These are phyloP conservation scores for Phanerochaete sordida DNA, from an alignment of 768 basidiomycete species.

Conservation along the genomic window DNA sequence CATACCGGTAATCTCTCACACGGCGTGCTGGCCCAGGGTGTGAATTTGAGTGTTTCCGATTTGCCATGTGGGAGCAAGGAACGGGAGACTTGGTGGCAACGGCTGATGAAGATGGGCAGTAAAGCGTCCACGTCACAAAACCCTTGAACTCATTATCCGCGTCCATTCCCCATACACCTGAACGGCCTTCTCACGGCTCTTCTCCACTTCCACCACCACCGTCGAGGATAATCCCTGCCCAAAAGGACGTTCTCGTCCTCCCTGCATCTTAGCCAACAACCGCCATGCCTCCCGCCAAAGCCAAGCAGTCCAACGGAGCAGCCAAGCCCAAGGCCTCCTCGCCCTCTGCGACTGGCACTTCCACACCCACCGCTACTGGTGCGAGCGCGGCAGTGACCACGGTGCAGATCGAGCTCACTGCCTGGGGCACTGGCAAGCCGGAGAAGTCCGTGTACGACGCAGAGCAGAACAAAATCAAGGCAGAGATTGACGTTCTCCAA, in stretches of 20 bases:
- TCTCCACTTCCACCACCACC: constrained; percentile 7
- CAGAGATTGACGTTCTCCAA: constrained; percentile 82
- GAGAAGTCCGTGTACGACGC: constrained; percentile 83
- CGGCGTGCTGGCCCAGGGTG: neutral
- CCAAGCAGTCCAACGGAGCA: constrained; percentile 46
- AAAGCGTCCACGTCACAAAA: constrained; percentile 20
- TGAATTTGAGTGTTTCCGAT: neutral
- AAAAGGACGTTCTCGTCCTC: constrained; percentile 19
- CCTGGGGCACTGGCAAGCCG: constrained; percentile 55
- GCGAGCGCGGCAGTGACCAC: constrained; percentile 23
- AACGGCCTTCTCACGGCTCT: constrained; percentile 14
- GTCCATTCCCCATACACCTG: neutral
- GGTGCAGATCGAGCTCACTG: constrained; percentile 13
- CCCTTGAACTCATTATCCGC: neutral
- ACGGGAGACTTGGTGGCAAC: constrained; percentile 8
- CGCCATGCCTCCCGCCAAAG: constrained; percentile 41
- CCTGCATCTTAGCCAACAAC: constrained; percentile 22
- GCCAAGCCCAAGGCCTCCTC: constrained; percentile 35
- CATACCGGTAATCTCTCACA: constrained; percentile 5
- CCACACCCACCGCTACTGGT: constrained; percentile 28
- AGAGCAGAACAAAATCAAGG: constrained; percentile 80
- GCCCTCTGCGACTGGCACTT: constrained; percentile 37
- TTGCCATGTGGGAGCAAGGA: neutral
- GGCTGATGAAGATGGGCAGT: neutral
- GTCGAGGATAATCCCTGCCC: constrained; percentile 3